phyloP scores from a whole-genome alignment of 371 early-diverging fungal species.

The Mucor indicus region DNA sequence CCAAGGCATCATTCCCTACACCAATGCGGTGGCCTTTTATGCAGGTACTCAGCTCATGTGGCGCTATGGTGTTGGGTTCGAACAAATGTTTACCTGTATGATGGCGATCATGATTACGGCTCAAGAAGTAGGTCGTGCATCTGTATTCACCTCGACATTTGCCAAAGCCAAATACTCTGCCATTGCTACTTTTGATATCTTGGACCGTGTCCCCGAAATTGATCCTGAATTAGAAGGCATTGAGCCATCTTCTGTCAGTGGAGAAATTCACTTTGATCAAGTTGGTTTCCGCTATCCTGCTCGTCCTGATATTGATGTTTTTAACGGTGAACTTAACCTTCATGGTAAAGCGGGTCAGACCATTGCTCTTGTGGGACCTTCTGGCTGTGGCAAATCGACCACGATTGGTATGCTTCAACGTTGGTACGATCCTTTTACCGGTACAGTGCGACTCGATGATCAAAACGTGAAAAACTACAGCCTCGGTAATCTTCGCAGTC shows the following conservation, averaged over 20 bases:
- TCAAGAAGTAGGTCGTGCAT: constrained; percentile 62
- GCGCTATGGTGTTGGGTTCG: constrained; percentile 27
- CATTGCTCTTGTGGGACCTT: constrained; percentile 86
- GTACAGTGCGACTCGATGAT: constrained; percentile 65
- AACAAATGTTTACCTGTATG: constrained; percentile 61
- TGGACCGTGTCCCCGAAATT: constrained; percentile 73
- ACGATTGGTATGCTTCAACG: constrained; percentile 82
- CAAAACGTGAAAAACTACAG: constrained; percentile 62
- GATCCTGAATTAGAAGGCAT: constrained; percentile 66
- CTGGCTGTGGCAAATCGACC: constrained; percentile 88
- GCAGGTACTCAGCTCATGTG: constrained; percentile 51
- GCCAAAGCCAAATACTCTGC: constrained; percentile 83
- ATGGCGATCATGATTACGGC: constrained; percentile 77
- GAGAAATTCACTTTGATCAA: constrained; percentile 54
- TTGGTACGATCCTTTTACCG: constrained; percentile 76
- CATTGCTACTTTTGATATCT: constrained; percentile 67
- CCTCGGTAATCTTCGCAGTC: constrained; percentile 60
- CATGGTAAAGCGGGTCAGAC: constrained; percentile 72
- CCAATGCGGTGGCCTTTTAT: constrained; percentile 62
- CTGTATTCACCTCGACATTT: constrained; percentile 57
- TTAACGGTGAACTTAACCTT: constrained; percentile 71
- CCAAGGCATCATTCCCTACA: constrained; percentile 64
- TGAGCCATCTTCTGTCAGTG: constrained; percentile 43
- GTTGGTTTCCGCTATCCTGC: constrained; percentile 84
- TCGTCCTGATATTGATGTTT: constrained; percentile 73